Evolutionary conservation across 768 basidiomycete species (phyloP), one percentile per base, ranked within the genome.

Genomic region (Coprinopsis cinerea): DNA sequence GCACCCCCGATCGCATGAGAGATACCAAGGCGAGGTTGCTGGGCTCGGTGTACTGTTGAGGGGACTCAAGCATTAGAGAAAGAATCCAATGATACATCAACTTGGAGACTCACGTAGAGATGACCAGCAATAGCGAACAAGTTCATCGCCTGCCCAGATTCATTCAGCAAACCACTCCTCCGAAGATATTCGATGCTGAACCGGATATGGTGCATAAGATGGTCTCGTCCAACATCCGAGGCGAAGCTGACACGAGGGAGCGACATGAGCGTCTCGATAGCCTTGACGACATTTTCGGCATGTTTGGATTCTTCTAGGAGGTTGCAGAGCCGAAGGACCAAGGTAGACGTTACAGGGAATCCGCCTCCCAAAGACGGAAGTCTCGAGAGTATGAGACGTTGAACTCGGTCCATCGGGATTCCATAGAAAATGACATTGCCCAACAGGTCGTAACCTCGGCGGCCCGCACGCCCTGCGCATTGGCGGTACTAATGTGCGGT

Each of bases 361-460:
- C 73, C 77, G 15, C 81, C 82, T 27, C 75, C 72, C 3, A 86
- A 71, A 11, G 76, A 72, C 3, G 82, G 86, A 20, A 83, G 68
- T 56, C 70, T 77, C 14, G 86, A 88, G 0, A 85, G 63, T 4
- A 82, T 67, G 22, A 88, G 65, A 23, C 83, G 76, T 53, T 83
- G 78, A 2, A 84, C 77, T 34, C 82, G 73, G 51, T 82, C 77
- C 59, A 82, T 71, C 2, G 82, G 64, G 5, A 88, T 59, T 20
- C 83, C 85, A 57, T 83, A 85, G 66, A 88, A 88, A 1, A 88
- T 70, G 32, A 87, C 84, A 46, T 82, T 83, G 5, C 85, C 85
- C 0, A 82, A 68, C 4, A 82, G 71, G 57, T 87, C 84, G 52
- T 73, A 85, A 1, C 85, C 85, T 57, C 85, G 75, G 36, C 85